Evolutionary conservation across 805 yeast species (phyloP), one percentile per base, ranked within the genome.

Genomic region (Ogataea parapolymorpha): DNA sequence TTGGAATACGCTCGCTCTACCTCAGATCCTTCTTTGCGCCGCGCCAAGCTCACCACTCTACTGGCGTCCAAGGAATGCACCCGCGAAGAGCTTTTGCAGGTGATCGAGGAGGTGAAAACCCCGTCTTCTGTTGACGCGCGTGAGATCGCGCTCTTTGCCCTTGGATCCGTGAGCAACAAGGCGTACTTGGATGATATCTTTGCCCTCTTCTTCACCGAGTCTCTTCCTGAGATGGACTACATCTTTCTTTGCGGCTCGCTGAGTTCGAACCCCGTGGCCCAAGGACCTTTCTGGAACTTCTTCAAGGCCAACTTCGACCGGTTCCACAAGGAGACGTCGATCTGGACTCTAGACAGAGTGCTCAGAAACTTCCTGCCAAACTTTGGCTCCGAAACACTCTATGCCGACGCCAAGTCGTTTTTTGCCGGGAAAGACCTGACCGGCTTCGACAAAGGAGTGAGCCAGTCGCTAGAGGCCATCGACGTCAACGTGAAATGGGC

Each of bases 121-220:
- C 84, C 87, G 8, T 54, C 72, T 2, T 62, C 83, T 5, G 68
- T 79, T 38, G 85, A 80, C 57, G 72, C 77, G 2, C 58, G 80
- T 38, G 87, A 81, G 58, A 65, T 74, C 37, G 79, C 83, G 0
- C 62, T 80, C 18, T 55, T 57, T n/a, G 74, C 85, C 0, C 59
- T 81, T 33, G 85, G 86, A 1, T 58, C 64, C 13, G 64, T 73
- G 15, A 49, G 63, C 26, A 65, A 68, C 23, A 51, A 56, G 8
- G 62, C 58, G 11, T 62, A 67, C 22, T 61, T 75, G 18, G 51
- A 59, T n/a, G 55, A 56, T 35, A 59, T 75, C 35, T 49, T 79
- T n/a, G 57, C 50, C 0, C 51, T 69, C 42, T 56, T 77, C 24
- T 55, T 70, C 31, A 66, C 75, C 26, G 68, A 69, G 2, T 55